Conservation (phyloP, 2,329 filamentous ascomycete genomes). For the Alternaria conjuncta region DNA sequence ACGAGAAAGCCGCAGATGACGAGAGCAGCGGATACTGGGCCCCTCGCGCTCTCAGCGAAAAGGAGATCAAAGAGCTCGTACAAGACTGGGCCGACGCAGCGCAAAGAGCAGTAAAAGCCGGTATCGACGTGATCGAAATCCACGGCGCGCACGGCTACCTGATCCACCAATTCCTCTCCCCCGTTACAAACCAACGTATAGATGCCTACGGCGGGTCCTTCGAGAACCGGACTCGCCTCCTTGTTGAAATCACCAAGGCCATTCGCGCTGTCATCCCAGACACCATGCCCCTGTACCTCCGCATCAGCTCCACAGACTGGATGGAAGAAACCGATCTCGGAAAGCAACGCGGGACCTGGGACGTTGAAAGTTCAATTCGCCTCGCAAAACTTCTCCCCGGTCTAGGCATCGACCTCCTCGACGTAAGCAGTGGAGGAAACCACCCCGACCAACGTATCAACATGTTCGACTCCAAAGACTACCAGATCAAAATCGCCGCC, state of each 20-base stretch:
- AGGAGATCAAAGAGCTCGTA: slow-evolving; percentile 49
- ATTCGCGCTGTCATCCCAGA: slow-evolving; percentile 42
- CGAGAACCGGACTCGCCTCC: slow-evolving; percentile 48
- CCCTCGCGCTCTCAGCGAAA: slow-evolving; percentile 44
- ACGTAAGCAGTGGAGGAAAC: slow-evolving; percentile 56
- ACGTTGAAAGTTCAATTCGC: slow-evolving; percentile 47
- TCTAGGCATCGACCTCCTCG: slow-evolving; percentile 54
- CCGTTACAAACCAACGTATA: slow-evolving; percentile 50
- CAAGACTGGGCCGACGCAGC: slow-evolving; percentile 51
- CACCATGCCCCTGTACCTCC: slow-evolving; percentile 44
- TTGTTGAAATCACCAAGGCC: slow-evolving; percentile 52
- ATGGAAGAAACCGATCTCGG: slow-evolving; percentile 43
- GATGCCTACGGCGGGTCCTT: slow-evolving; percentile 53
- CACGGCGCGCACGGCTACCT: slow-evolving; percentile 53
- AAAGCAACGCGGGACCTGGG: slow-evolving; percentile 48
- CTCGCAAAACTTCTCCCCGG: slow-evolving; percentile 51
- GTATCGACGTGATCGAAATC: slow-evolving; percentile 53
- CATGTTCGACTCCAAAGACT: slow-evolving; percentile 52
- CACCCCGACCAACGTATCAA: slow-evolving; percentile 51
- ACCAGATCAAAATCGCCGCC: slow-evolving; percentile 58
- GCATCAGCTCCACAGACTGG: slow-evolving; percentile 48
- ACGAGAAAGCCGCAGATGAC: slow-evolving; percentile 39
- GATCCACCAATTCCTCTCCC: slow-evolving; percentile 50
- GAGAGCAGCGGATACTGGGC: slow-evolving; percentile 46
- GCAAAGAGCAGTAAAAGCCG: slow-evolving; percentile 44